Percentiles rank a stretch among this genome's conserved stretches.
These are phyloP conservation scores for Blastobotrys muscicola DNA, from an alignment of 805 yeast species.

Conservation along the genomic window DNA sequence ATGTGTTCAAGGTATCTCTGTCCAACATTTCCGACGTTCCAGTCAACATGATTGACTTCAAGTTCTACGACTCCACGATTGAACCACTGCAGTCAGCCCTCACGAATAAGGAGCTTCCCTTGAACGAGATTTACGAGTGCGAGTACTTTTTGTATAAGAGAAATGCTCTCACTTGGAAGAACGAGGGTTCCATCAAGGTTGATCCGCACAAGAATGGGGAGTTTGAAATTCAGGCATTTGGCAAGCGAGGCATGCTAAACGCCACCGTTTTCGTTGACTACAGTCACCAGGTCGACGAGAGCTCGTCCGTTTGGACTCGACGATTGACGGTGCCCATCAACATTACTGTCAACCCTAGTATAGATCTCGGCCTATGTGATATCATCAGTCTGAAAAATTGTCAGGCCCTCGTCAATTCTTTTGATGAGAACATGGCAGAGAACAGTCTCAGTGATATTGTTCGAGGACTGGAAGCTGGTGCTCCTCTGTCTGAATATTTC, in stretches of 20 bases:
- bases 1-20: slow-evolving; percentile 40
- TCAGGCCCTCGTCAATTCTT: background rate
- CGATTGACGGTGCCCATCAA: slow-evolving; percentile 58
- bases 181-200: slow-evolving; percentile 19
- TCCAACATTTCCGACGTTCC: slow-evolving; percentile 50
- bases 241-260: slow-evolving; percentile 63
- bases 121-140: slow-evolving; percentile 61
- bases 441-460: slow-evolving; percentile 5
- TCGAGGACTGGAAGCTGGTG: slow-evolving; percentile 2
- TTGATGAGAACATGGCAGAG: slow-evolving; percentile 7
- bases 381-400: slow-evolving; percentile 35
- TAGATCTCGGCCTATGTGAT: slow-evolving; percentile 70
- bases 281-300: slow-evolving; percentile 30
- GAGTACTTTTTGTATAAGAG: slow-evolving; percentile 57
- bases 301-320: slow-evolving; percentile 36
- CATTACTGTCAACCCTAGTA: slow-evolving; percentile 60
- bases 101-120: slow-evolving; percentile 36
- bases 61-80: slow-evolving; percentile 63
- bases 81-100: slow-evolving; percentile 53
- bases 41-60: slow-evolving; percentile 49
- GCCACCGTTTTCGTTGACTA: slow-evolving; percentile 61
- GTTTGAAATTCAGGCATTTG: slow-evolving; percentile 50
- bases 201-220: slow-evolving; percentile 33
- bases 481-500: slow-evolving; percentile 43
- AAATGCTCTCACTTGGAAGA: slow-evolving; percentile 43